Conservation (phyloP, 257 asterid species). For the Solanum boliviense region DNA sequence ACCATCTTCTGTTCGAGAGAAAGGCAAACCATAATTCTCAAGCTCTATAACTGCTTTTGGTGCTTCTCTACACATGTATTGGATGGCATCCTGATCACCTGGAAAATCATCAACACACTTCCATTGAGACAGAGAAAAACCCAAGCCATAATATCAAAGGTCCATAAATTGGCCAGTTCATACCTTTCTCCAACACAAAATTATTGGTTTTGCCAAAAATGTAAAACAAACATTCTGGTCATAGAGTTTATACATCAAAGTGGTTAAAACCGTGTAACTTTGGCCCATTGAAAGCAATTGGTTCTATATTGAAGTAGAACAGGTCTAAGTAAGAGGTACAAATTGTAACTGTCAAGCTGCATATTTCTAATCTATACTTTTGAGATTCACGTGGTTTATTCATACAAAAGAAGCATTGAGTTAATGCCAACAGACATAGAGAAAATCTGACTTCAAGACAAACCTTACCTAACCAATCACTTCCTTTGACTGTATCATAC, state of each 20-base stretch:
- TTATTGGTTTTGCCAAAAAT: background rate
- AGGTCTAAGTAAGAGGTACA: background rate
- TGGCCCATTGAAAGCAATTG: background rate
- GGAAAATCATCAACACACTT: slow-evolving; percentile 7
- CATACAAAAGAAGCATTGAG: background rate
- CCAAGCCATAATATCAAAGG: background rate
- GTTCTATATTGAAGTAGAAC: background rate
- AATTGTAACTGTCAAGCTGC: background rate
- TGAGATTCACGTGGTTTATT: background rate
- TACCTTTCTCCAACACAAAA: background rate
- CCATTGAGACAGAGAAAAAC: background rate
- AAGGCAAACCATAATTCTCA: slow-evolving; percentile 87
- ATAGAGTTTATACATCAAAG: background rate
- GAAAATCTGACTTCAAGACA: background rate
- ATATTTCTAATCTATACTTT: background rate
- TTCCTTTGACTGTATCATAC: slow-evolving; percentile 98
- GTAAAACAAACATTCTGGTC: background rate
- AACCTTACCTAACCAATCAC: slow-evolving; percentile 87
- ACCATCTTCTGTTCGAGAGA: slow-evolving; percentile 96
- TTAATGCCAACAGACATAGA: background rate
- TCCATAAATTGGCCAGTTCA: background rate
- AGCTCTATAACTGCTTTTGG: slow-evolving; percentile 93
- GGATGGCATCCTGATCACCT: slow-evolving; percentile 97
- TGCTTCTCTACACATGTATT: slow-evolving; percentile 93
- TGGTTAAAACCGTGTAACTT: background rate